Conservation (phyloP, 1,284 basidiomycete species). For the Rhodofomes roseus region DNA sequence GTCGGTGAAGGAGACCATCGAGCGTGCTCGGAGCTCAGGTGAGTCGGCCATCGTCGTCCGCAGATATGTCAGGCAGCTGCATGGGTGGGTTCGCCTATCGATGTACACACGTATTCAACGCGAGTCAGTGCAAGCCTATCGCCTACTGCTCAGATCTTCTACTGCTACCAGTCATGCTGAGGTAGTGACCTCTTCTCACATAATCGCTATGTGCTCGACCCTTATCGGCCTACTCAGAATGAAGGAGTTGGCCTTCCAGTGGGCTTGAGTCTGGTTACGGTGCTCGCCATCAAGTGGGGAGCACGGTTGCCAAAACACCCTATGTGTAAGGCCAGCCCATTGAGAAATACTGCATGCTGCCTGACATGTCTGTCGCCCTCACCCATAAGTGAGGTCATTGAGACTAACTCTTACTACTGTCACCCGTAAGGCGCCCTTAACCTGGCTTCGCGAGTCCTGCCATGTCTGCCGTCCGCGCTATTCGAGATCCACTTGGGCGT, state of each 20-base stretch:
- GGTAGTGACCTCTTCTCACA: not conserved
- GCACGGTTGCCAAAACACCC: not conserved
- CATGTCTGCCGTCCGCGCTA: constrained; percentile 70
- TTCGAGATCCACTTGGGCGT: constrained; percentile 76
- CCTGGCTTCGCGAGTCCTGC: constrained; percentile 63
- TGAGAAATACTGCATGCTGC: not conserved
- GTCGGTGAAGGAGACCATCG: constrained; percentile 71
- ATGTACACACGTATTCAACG: no score
- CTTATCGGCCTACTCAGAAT: not conserved
- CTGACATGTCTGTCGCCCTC: constrained; percentile 13
- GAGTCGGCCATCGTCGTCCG: constrained; percentile 20
- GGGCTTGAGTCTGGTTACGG: not conserved
- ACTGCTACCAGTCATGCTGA: not conserved
- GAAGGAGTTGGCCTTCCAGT: not conserved
- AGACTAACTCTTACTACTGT: constrained; percentile 17
- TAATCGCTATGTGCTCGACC: not conserved
- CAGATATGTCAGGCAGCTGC: constrained; percentile 17
- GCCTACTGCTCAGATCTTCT: no score
- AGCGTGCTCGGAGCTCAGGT: constrained; percentile 75
- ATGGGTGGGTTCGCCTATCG: not conserved
- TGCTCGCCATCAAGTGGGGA: no score
- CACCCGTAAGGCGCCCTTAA: constrained; percentile 59
- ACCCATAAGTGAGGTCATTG: constrained; percentile 8
- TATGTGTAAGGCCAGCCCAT: not conserved
- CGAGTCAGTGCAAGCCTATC: no score